phyloP scores from a whole-genome alignment of 2,329 filamentous ascomycete species.

The Cordyceps tenuipes region DNA sequence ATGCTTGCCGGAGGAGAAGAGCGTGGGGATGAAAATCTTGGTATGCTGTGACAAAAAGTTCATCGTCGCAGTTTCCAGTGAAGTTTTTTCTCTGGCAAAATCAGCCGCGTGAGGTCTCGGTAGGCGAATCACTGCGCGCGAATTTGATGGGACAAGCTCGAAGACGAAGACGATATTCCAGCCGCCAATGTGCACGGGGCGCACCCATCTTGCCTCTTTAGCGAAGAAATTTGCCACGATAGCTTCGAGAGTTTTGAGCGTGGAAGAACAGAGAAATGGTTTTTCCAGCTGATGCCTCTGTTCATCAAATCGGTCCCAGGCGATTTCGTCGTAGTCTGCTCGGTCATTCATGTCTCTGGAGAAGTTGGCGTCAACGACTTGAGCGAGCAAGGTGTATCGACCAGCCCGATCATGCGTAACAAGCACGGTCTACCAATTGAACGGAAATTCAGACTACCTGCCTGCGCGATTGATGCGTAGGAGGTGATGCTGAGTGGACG shows the following conservation, averaged over 20 bases:
- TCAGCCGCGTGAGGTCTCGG: constrained; percentile 12
- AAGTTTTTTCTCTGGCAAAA: constrained; percentile 14
- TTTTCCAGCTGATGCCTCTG: background rate
- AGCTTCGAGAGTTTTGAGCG: background rate
- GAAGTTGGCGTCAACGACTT: background rate
- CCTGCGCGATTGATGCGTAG: too few species aligned
- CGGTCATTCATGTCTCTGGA: background rate
- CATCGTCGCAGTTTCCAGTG: constrained; percentile 14
- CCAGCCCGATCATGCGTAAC: too few species aligned
- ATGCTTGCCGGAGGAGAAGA: constrained; percentile 15
- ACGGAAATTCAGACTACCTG: too few species aligned
- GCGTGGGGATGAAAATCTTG: constrained; percentile 4
- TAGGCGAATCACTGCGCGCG: constrained; percentile 12
- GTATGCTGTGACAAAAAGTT: constrained; percentile 9
- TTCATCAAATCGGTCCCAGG: background rate
- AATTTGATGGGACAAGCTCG: constrained; percentile 2
- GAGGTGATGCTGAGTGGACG: too few species aligned
- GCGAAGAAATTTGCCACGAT: background rate
- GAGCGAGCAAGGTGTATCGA: background rate
- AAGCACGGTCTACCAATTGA: too few species aligned
- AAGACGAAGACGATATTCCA: constrained; percentile 16
- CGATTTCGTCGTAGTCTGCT: background rate
- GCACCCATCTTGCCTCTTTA: background rate
- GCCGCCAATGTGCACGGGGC: constrained; percentile 7
- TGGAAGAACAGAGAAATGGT: background rate